Conservation (phyloP, 345 rosid genomes). For the Cardamine occulta region DNA sequence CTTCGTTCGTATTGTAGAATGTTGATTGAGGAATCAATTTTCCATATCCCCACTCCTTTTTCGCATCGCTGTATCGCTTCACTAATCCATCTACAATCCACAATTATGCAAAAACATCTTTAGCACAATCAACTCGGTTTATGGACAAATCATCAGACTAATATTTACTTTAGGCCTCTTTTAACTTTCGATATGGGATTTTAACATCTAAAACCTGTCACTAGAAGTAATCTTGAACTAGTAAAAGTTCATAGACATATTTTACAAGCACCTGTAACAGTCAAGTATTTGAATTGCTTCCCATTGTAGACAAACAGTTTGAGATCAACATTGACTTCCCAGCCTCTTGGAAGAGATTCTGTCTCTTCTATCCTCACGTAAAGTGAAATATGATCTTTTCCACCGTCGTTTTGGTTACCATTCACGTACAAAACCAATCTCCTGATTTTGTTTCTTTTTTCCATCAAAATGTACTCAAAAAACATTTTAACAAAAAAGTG, state of each 20-base stretch:
- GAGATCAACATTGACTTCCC: slow-evolving; percentile 46
- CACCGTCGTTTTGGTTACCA: slow-evolving; percentile 43
- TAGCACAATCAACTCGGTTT: background rate
- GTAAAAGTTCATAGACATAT: background rate
- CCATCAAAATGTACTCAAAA: background rate
- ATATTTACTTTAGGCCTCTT: background rate
- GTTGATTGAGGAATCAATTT: slow-evolving; percentile 36
- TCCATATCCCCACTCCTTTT: slow-evolving; percentile 44
- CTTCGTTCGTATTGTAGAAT: slow-evolving; percentile 37
- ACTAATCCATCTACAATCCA: slow-evolving; percentile 41
- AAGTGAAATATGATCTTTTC: slow-evolving; percentile 42
- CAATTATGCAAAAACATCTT: background rate
- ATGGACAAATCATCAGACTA: background rate
- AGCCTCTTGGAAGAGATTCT: slow-evolving; percentile 18
- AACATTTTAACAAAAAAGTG: background rate
- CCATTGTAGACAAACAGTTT: slow-evolving; percentile 44
- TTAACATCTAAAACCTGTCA: background rate
- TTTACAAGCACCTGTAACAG: slow-evolving; percentile 39
- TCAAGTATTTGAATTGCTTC: slow-evolving; percentile 36
- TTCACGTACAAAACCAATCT: slow-evolving; percentile 43
- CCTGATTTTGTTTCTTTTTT: slow-evolving; percentile 24
- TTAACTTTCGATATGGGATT: background rate
- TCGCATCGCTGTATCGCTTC: slow-evolving; percentile 31
- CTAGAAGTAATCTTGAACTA: background rate
- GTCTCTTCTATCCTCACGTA: slow-evolving; percentile 43